Percentiles rank a stretch among this genome's conserved stretches.
Conservation (phyloP, 306 rosid species). For the Cicer pinnatifidum region DNA sequence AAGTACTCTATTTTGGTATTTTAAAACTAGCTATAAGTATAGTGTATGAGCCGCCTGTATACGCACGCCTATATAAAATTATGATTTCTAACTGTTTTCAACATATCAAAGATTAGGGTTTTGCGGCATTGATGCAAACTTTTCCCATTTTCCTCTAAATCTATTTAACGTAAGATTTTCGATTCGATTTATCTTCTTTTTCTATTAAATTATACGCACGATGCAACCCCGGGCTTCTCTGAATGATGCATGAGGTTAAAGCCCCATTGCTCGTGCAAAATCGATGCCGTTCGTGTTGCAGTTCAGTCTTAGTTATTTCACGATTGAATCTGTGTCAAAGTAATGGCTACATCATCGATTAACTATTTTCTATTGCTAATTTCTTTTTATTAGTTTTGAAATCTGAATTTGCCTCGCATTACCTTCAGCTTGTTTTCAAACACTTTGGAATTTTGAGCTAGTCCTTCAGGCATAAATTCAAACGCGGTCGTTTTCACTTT, state of each 20-base stretch:
- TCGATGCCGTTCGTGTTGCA: constrained; percentile 58
- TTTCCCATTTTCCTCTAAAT: too few relatives aligned
- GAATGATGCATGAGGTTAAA: constrained; percentile 39
- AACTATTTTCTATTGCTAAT: not conserved
- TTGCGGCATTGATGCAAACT: too few relatives aligned
- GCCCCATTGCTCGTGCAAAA: constrained; percentile 57
- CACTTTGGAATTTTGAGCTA: constrained; percentile 53
- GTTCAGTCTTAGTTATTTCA: constrained; percentile 31
- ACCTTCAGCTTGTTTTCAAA: constrained; percentile 75
- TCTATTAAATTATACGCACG: constrained; percentile 15
- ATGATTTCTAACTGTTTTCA: too few relatives aligned
- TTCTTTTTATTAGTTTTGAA: not conserved
- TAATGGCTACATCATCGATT: constrained; percentile 36
- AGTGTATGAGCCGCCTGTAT: too few relatives aligned
- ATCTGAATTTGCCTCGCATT: constrained; percentile 61
- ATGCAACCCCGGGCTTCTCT: constrained; percentile 56
- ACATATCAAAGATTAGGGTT: too few relatives aligned
- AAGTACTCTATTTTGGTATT: too few relatives aligned
- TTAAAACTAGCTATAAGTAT: too few relatives aligned
- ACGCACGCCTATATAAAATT: too few relatives aligned
- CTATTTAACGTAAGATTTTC: not conserved
- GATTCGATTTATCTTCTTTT: not conserved
- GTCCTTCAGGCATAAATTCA: constrained; percentile 68
- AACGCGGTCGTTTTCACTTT: constrained; percentile 51
- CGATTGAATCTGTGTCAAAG: constrained; percentile 57